Conservation (phyloP, 345 rosid species). For the Laguncularia racemosa region DNA sequence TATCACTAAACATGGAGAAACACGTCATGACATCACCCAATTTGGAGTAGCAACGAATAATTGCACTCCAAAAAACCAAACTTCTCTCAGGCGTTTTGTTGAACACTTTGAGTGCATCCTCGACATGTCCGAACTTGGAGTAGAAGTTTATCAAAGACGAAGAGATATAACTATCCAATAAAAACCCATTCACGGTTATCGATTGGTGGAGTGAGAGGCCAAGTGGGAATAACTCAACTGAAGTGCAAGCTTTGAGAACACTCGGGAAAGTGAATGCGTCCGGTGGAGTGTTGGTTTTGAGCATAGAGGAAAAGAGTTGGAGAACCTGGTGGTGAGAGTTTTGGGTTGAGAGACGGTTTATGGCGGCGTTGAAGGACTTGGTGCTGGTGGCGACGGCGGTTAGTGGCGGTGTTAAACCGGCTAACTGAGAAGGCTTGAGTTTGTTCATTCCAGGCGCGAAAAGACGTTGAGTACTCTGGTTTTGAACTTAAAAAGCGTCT, state of each 20-base stretch:
- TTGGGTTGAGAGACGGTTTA: conserved; percentile 34
- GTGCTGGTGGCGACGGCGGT: conserved; percentile 13
- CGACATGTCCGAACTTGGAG: conserved; percentile 17
- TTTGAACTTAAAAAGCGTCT: too few relatives aligned
- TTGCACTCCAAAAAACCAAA: conserved; percentile 40
- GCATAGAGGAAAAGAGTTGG: conserved; percentile 28
- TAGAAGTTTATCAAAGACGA: conserved; percentile 47
- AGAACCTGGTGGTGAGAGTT: conserved; percentile 26
- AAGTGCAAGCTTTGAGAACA: conserved; percentile 51
- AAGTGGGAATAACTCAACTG: conserved; percentile 25
- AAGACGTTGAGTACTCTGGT: too few relatives aligned
- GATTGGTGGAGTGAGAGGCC: conserved; percentile 46
- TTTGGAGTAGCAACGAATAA: conserved; percentile 44
- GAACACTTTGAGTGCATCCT: conserved; percentile 37
- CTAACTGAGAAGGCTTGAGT: conserved; percentile 13
- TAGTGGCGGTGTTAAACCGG: background rate
- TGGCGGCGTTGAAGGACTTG: conserved; percentile 26
- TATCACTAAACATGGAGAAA: conserved; percentile 29
- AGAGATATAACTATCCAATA: conserved; percentile 40
- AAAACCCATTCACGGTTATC: conserved; percentile 35
- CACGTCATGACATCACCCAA: conserved; percentile 23
- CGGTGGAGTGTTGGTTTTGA: conserved; percentile 17
- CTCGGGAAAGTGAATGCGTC: conserved; percentile 41
- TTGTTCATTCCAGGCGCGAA: conserved; percentile 15
- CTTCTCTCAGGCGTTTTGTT: conserved; percentile 40